Percentiles rank a stretch among this genome's conserved stretches.
Conservation (phyloP, 495 filamentous ascomycete genomes). For the Penicillium atrosanguineum region DNA sequence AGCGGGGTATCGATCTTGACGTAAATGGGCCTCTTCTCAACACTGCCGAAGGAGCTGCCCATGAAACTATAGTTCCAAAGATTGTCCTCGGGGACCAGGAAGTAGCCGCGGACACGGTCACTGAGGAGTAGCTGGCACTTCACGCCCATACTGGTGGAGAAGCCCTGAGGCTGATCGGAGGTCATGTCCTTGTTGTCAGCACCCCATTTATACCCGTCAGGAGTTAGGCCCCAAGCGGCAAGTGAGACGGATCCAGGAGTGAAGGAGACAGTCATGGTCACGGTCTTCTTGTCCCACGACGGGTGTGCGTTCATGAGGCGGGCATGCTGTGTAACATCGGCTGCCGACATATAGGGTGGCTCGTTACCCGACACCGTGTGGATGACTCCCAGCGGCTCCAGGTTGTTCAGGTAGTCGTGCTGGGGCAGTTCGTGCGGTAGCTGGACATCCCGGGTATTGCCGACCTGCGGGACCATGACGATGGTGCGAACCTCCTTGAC, state of each 20-base stretch:
- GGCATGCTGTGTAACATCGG: slow-evolving; percentile 91
- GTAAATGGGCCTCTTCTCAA: slow-evolving; percentile 86
- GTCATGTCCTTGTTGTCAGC: slow-evolving; percentile 90
- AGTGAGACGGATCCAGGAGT: slow-evolving; percentile 97
- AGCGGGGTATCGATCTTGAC: slow-evolving; percentile 92
- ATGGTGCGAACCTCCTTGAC: slow-evolving; percentile 97
- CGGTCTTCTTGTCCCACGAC: slow-evolving; percentile 90
- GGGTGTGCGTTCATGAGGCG: slow-evolving; percentile 79
- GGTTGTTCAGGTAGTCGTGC: slow-evolving; percentile 81
- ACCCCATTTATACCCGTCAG: slow-evolving; percentile 94
- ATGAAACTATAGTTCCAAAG: slow-evolving; percentile 99
- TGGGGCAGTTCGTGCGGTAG: slow-evolving; percentile 89
- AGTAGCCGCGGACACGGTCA: slow-evolving; percentile 90
- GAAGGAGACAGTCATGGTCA: slow-evolving; percentile 96
- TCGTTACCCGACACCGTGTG: slow-evolving; percentile 95
- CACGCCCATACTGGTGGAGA: slow-evolving; percentile 87
- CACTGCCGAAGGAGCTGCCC: slow-evolving; percentile 77
- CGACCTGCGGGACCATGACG: slow-evolving; percentile 96
- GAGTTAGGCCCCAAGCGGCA: slow-evolving; percentile 87
- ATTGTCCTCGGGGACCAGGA: slow-evolving; percentile 87
- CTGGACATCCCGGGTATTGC: slow-evolving; percentile 87
- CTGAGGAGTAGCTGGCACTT: slow-evolving; percentile 92
- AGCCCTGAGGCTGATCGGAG: slow-evolving; percentile 90
- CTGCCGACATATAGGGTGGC: slow-evolving; percentile 90
- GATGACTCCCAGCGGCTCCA: slow-evolving; percentile 94